These are phyloP conservation scores for Leccinum uliginosum DNA, from an alignment of 768 basidiomycete species.

Conservation along the genomic window DNA sequence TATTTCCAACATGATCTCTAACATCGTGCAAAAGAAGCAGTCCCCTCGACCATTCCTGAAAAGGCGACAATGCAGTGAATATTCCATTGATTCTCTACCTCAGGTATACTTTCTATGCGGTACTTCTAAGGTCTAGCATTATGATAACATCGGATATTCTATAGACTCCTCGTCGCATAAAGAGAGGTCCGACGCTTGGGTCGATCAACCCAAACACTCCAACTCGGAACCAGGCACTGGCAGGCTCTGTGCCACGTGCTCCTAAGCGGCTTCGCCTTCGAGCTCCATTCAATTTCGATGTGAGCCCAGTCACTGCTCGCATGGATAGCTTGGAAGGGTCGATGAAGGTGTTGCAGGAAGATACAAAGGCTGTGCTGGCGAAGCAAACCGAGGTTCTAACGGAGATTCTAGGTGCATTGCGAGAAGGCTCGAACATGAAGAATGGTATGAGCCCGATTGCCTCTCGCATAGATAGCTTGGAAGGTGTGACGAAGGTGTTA, in stretches of 20 bases:
- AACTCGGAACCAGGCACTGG: too few relatives aligned
- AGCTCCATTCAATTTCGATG: not conserved
- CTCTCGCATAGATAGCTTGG: too few relatives aligned
- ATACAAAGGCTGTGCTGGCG: not conserved
- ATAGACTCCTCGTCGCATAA: not conserved
- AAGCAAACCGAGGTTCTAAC: too few relatives aligned
- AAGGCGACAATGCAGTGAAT: not conserved
- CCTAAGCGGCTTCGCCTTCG: not conserved
- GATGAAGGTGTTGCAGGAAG: not conserved
- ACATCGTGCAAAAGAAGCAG: not conserved
- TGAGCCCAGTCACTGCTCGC: not conserved
- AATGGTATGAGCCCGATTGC: too few relatives aligned
- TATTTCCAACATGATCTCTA: not conserved
- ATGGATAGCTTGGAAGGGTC: not conserved
- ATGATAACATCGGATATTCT: not conserved
- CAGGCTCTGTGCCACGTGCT: not conserved
- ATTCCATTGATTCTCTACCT: not conserved
- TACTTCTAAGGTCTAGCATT: too few relatives aligned
- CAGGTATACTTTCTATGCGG: not conserved
- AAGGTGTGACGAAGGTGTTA: too few relatives aligned
- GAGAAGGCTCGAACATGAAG: too few relatives aligned
- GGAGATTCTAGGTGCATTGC: too few relatives aligned
- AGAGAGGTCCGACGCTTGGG: not conserved
- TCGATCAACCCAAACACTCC: not conserved
- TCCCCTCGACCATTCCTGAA: not conserved